Base-by-base conservation (phyloP, 345 rosid genomes). In the Hevea brasiliensis region DNA sequence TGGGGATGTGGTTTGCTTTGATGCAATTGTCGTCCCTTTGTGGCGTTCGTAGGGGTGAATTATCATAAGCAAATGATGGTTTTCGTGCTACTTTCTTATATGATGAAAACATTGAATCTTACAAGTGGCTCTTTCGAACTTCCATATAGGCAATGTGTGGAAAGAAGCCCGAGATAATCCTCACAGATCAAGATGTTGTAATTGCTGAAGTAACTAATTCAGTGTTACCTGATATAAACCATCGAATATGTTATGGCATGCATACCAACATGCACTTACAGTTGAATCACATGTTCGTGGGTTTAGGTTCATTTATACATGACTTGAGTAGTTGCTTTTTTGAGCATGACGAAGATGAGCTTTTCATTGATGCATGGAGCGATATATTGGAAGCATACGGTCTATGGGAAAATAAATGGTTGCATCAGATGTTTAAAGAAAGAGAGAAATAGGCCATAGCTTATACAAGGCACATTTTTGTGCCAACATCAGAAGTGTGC, bases 401-500 rank as follows among this genome's bases (percentile, higher is more conserved):
- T 29, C 72, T 78, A 5, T 45, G 76, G 82, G 80, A 73, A 45
- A 74, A 78, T 72, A 72, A 77, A 65, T 78, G 74, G 71, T 62
- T 77, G 80, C 65, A 53, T 14, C 62, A 70, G 69, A 72, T 65
- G 18, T 79, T 80, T 66, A 65, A 74, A 65, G 77, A 64, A 41
- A 78, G 78, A 67, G 82, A 83, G 76, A 71, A 78, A 61, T 81
- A 82, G 86, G 77, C 84, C 17, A 48, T 73, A 66, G 70, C 78
- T 50, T 78, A 78, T 76, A 71, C 45, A 68, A 68, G 80, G 74
- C 75, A 80, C 42, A 68, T 77, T 50, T 80, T 74, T 72, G 62
- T 40, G 86, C 83, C 6, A 81, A 77, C 47, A 45, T 77, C 29
- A 72, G 40, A 42, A 29, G 69, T 42, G 54, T 66, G 9, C 81